Percentiles rank a stretch among this genome's conserved stretches.
phyloP scores from a whole-genome alignment of 768 basidiomycete species.

The Candolleomyces aberdarensis region DNA sequence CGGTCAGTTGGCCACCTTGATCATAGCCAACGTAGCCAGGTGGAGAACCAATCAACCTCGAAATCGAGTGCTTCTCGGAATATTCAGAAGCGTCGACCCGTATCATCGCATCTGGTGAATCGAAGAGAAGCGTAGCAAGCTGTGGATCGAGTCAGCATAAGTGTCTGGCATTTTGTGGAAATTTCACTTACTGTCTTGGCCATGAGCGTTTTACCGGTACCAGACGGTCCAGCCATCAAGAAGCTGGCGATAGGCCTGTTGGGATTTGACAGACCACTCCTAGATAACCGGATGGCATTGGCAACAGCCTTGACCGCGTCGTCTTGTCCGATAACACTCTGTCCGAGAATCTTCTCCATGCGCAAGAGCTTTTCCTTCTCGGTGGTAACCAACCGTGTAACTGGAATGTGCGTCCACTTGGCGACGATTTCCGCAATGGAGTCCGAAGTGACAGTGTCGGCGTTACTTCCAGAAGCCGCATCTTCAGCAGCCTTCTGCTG shows the following conservation, averaged over 20 bases:
- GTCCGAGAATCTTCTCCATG: conserved; percentile 81
- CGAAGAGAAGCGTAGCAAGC: conserved; percentile 88
- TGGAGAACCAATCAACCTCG: conserved; percentile 55
- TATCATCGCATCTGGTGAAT: conserved; percentile 89
- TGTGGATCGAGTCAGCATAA: conserved; percentile 25
- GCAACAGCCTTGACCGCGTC: conserved; percentile 92
- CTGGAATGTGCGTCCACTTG: conserved; percentile 91
- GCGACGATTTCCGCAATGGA: conserved; percentile 94
- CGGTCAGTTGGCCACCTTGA: conserved; percentile 85
- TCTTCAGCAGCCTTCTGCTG: conserved; percentile 72
- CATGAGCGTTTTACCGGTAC: conserved; percentile 87
- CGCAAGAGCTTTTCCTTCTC: conserved; percentile 85
- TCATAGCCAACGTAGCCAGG: conserved; percentile 94
- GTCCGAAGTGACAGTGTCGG: conserved; percentile 78
- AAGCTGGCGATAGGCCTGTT: conserved; percentile 89
- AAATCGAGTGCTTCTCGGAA: conserved; percentile 66
- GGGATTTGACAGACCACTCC: conserved; percentile 90
- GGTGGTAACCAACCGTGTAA: conserved; percentile 80
- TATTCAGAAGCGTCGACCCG: conserved; percentile 93
- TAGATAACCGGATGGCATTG: conserved; percentile 88
- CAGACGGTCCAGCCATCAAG: conserved; percentile 88
- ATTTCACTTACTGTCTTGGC: conserved; percentile 72
- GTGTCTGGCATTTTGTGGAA: neutral
- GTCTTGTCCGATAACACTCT: conserved; percentile 83
- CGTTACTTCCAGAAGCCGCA: conserved; percentile 49